Evolutionary conservation across 306 rosid genomes (phyloP).

Genomic region (Prunus salicina): DNA sequence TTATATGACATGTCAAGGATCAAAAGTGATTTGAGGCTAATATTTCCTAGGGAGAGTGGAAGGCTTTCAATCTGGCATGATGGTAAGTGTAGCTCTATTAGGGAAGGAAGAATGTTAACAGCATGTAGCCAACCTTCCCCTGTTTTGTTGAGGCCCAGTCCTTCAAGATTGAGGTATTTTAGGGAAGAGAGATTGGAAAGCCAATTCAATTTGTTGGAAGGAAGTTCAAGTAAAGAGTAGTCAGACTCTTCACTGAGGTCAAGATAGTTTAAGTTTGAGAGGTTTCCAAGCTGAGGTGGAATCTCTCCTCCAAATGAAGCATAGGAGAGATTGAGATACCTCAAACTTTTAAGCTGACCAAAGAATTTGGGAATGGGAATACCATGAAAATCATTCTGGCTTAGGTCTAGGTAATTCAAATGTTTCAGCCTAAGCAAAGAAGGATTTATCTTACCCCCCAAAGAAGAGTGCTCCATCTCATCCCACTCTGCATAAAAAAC

Average conservation of each 20-base stretch:
- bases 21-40: no score
- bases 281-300: neutral
- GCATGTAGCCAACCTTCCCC: slow-evolving; percentile 6
- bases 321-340: neutral
- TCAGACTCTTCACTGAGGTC: neutral
- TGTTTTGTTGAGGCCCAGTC: slow-evolving; percentile 17
- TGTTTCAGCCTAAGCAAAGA: slow-evolving; percentile 34
- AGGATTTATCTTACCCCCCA: neutral
- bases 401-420: slow-evolving; percentile 15
- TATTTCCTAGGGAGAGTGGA: no score
- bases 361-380: neutral
- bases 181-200: slow-evolving; percentile 30
- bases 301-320: neutral
- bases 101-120: no score
- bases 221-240: neutral
- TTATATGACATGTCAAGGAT: no score
- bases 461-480: no score
- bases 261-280: neutral
- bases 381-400: neutral
- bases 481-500: no score
- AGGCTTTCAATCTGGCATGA: no score
- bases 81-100: no score
- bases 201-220: slow-evolving; percentile 12
- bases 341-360: neutral
- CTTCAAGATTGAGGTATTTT: slow-evolving; percentile 25